phyloP scores from a whole-genome alignment of 2,329 filamentous ascomycete genomes.

The Colletotrichum sp. region DNA sequence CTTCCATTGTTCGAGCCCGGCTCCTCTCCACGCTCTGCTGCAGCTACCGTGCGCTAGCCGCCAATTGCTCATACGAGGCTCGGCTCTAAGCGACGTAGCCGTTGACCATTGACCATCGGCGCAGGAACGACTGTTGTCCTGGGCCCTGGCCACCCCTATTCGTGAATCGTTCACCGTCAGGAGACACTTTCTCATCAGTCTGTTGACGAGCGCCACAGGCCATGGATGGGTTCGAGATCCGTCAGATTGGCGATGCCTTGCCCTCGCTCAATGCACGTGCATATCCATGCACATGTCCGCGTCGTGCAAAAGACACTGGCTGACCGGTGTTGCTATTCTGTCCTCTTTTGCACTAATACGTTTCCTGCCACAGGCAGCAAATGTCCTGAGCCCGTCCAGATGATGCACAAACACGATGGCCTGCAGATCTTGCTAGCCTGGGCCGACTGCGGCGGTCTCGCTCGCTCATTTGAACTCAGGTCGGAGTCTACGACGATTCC shows the following conservation, averaged over 20 bases:
- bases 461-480: neutral
- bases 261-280: neutral
- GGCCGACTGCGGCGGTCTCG: neutral
- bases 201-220: neutral
- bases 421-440: neutral
- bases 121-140: neutral
- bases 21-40: neutral
- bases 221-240: neutral
- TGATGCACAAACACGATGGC: neutral
- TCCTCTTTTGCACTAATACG: neutral
- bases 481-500: neutral
- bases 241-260: conserved; percentile 1
- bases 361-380: neutral
- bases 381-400: neutral
- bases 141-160: neutral
- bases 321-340: neutral
- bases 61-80: conserved; percentile 1
- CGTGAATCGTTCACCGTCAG: neutral
- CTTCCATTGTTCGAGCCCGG: neutral
- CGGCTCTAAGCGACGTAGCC: neutral
- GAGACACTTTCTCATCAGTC: neutral
- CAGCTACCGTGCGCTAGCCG: neutral
- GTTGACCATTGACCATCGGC: neutral
- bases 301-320: neutral
- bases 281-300: neutral